Base-by-base conservation (phyloP, 73 alveolate genomes). In the Stentor coeruleus region DNA sequence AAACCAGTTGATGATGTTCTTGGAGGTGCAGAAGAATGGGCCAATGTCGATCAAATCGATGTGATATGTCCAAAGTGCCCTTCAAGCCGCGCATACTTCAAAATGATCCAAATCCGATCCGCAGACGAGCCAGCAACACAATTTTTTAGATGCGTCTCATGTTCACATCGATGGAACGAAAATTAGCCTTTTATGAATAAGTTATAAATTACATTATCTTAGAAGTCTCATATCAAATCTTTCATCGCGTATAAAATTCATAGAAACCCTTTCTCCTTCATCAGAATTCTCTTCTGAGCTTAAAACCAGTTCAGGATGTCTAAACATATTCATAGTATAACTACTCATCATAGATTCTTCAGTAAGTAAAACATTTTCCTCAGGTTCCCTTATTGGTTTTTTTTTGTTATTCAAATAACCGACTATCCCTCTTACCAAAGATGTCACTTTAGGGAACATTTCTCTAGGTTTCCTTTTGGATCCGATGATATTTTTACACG, bases 121-220 rank as follows among this genome's bases (percentile, higher is more conserved):
- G 98, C 96, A 3, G 98, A 92, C 77, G 98, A 92, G 82, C 98
- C 98, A n/a, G 76, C 82, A 87, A 92, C 98, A 6, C 85, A 74
- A 30, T 92, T 92, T 84, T 92, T 83, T 81, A 91, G 75, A 58
- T 92, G 96, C 49, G 84, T 85, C 15, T 59, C 49, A 41, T 92
- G 98, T 86, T 77, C 76, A 14, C 74, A 73, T 74, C 87, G 92
- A 59, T 92, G 96, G 98, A 91, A 91, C 35, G 98, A 92, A 59
- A 79, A 89, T 49, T 92, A 77, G 76, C 33, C 33, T 28, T 11
- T 20, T 20, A 66, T 28, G 33, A 26, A 20, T 66, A n/a, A n/a
- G n/a, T n/a, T n/a, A n/a, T n/a, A n/a, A n/a, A n/a, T n/a, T n/a
- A n/a, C n/a, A n/a, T n/a, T n/a, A n/a, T n/a, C n/a, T n/a, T n/a